phyloP scores from a whole-genome alignment of 78 protist species.

The Protostelium mycophagum region DNA sequence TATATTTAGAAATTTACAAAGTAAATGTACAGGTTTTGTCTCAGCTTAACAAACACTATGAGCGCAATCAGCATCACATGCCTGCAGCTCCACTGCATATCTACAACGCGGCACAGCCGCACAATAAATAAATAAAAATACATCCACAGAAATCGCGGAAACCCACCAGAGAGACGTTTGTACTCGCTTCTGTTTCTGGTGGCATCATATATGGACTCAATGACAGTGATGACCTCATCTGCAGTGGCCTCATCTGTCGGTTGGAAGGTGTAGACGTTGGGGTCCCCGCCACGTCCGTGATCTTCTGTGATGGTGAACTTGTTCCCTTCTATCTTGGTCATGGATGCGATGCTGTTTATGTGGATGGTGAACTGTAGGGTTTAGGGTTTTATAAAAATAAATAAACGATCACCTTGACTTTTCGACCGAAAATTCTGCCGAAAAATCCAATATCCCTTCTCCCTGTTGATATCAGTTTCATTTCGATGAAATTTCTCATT shows the following conservation, averaged over 20 bases:
- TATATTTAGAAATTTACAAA: too few species aligned
- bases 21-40: too few species aligned
- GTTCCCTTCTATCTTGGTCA: not conserved
- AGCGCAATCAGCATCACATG: too few species aligned
- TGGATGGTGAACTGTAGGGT: not conserved
- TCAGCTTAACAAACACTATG: too few species aligned
- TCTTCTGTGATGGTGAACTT: not conserved
- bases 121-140: too few species aligned
- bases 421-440: not conserved
- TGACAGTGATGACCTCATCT: not conserved
- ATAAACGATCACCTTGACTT: too few species aligned
- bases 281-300: not conserved
- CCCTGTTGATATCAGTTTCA: not conserved
- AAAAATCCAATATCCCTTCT: not conserved
- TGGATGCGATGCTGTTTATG: not conserved
- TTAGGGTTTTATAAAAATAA: too few species aligned
- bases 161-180: not conserved
- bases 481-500: not conserved
- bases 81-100: too few species aligned
- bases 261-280: not conserved
- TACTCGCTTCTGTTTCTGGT: not conserved
- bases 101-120: too few species aligned
- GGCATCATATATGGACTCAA: not conserved
- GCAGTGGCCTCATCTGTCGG: not conserved
- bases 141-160: not conserved